Percentiles rank a stretch among this genome's conserved stretches.
These are phyloP conservation scores for Naegleria gruberi DNA, from an alignment of 208 protist species.

Conservation along the genomic window DNA sequence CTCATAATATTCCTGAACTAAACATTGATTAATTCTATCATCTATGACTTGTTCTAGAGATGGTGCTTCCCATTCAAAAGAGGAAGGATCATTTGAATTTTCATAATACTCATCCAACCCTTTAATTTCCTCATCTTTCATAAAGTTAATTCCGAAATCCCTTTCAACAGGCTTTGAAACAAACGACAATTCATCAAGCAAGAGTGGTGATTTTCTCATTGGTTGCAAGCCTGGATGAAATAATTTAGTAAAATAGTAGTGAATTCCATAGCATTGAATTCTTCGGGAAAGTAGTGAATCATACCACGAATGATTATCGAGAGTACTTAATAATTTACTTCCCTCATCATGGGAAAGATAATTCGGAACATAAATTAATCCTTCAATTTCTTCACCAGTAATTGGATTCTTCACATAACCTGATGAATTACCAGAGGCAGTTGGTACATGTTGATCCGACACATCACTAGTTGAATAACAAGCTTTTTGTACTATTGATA, in stretches of 20 bases:
- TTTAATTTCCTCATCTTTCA: not conserved
- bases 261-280: not conserved
- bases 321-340: not conserved
- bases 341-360: not conserved
- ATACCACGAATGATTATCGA: not conserved
- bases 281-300: not conserved
- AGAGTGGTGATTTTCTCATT: not conserved
- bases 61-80: not conserved
- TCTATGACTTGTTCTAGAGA: not conserved
- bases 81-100: not conserved
- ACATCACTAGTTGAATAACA: too few relatives aligned
- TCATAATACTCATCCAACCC: not conserved
- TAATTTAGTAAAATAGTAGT: not conserved
- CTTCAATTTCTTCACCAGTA: not conserved
- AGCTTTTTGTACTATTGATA: too few relatives aligned
- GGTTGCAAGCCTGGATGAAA: not conserved
- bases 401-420: not conserved
- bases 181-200: not conserved
- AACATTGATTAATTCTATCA: not conserved
- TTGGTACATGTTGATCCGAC: too few relatives aligned
- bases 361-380: not conserved
- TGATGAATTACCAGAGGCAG: not conserved
- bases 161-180: not conserved
- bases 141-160: not conserved
- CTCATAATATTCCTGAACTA: not conserved